A percentile compares a stretch with the other conserved stretches of the same genome.
These are phyloP conservation scores for Claviceps arundinis DNA, from an alignment of 2,329 filamentous ascomycete genomes.

Conservation along the genomic window DNA sequence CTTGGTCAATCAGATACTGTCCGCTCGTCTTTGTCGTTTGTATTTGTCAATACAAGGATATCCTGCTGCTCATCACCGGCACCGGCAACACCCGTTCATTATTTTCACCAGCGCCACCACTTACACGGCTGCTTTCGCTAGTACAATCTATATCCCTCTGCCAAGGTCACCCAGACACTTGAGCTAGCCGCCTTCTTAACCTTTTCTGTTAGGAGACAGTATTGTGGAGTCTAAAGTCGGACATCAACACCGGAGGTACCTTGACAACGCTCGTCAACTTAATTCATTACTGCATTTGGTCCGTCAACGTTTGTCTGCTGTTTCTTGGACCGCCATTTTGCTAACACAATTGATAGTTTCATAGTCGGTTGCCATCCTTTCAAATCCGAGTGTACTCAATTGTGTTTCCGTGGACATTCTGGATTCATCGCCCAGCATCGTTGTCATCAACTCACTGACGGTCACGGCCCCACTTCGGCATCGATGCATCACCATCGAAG, in stretches of 20 bases:
- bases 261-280: background rate
- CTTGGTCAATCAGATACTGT: too few relatives aligned
- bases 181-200: background rate
- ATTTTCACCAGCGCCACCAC: background rate
- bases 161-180: background rate
- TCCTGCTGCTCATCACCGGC: background rate
- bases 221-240: background rate
- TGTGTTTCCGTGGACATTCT: too few relatives aligned
- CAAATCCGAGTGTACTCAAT: background rate
- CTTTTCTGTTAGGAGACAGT: background rate
- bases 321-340: background rate
- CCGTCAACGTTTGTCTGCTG: background rate
- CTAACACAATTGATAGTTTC: background rate
- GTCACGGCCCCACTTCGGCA: slow-evolving; percentile 3
- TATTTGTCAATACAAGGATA: background rate
- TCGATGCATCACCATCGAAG: slow-evolving; percentile 44
- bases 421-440: too few relatives aligned
- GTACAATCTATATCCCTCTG: background rate
- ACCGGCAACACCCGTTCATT: background rate
- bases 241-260: background rate
- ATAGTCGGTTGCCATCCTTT: background rate
- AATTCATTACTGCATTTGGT: background rate
- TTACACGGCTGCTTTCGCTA: background rate
- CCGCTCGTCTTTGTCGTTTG: background rate
- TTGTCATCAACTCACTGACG: background rate